phyloP scores from a whole-genome alignment of 1,284 basidiomycete species.

The Puccinia coronata region DNA sequence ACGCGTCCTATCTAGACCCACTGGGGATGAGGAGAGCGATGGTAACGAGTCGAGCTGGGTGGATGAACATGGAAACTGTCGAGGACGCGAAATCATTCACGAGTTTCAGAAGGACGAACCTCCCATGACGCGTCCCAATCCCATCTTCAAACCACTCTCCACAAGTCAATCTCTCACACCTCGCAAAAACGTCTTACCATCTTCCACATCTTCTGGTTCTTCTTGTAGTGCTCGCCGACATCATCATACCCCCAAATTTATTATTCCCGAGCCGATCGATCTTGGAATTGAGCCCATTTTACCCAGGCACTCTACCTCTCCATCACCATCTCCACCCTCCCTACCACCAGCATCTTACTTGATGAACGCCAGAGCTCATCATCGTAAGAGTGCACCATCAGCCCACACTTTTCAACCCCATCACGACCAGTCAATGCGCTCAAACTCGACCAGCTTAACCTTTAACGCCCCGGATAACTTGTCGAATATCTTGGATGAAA shows the following conservation, averaged over 20 bases:
- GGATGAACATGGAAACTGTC: constrained; percentile 17
- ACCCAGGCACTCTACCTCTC: constrained; percentile 34
- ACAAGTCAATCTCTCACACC: not conserved
- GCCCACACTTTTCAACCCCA: not conserved
- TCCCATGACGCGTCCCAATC: not conserved
- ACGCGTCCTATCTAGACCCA: not conserved
- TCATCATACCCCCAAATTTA: constrained; percentile 29
- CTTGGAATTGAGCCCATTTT: constrained; percentile 41
- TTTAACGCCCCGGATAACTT: constrained; percentile 26
- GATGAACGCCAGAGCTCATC: constrained; percentile 1
- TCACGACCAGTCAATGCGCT: not conserved
- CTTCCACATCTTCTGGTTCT: not conserved
- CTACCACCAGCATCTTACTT: constrained; percentile 3
- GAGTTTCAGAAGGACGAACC: constrained; percentile 37
- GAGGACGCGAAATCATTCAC: constrained; percentile 36
- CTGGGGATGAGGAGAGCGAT: not conserved
- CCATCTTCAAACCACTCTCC: not conserved
- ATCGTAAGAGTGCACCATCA: not conserved
- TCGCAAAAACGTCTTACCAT: not conserved
- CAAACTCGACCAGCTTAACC: constrained; percentile 1
- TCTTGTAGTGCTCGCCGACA: not conserved
- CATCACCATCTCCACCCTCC: constrained; percentile 37
- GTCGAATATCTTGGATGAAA: constrained; percentile 42
- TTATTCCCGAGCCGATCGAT: constrained; percentile 37
- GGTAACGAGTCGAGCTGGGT: constrained; percentile 3